These are phyloP conservation scores for Capronia americana DNA, from an alignment of 2,329 filamentous ascomycete species.

Conservation along the genomic window DNA sequence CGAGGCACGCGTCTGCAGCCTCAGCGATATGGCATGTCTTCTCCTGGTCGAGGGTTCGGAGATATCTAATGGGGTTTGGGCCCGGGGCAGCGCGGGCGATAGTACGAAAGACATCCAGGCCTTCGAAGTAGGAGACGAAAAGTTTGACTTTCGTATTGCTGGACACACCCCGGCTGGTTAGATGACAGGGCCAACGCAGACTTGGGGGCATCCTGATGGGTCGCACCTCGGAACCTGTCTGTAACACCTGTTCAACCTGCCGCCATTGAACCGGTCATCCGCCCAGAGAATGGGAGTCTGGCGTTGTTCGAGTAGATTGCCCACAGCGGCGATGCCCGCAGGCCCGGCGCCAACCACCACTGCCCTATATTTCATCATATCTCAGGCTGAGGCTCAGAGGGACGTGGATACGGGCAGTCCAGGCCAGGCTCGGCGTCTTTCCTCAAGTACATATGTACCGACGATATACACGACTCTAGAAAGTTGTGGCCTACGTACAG, in stretches of 20 bases:
- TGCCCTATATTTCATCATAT: constrained; percentile 46
- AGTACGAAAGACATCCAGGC: constrained; percentile 59
- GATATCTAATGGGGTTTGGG: constrained; percentile 61
- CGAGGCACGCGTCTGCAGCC: constrained; percentile 62
- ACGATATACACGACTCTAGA: too few species aligned
- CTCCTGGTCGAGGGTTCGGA: constrained; percentile 62
- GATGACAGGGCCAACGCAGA: neutral
- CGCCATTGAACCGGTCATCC: constrained; percentile 62
- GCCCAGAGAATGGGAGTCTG: constrained; percentile 62
- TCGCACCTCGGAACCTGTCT: constrained; percentile 59
- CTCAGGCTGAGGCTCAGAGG: neutral
- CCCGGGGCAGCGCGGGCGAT: constrained; percentile 56
- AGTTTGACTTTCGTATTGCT: constrained; percentile 68
- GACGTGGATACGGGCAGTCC: neutral
- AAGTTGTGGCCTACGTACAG: too few species aligned
- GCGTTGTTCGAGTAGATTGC: constrained; percentile 64
- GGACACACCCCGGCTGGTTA: constrained; percentile 11
- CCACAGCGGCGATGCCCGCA: constrained; percentile 65
- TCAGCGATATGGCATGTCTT: constrained; percentile 63
- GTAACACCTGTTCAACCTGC: constrained; percentile 61
- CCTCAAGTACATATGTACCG: too few species aligned
- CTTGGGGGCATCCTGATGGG: neutral
- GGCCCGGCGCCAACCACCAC: constrained; percentile 66
- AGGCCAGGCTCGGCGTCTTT: too few species aligned
- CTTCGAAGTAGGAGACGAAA: constrained; percentile 64